Evolutionary conservation across 345 rosid genomes (phyloP).

Genomic region (Citrus cavaleriei): DNA sequence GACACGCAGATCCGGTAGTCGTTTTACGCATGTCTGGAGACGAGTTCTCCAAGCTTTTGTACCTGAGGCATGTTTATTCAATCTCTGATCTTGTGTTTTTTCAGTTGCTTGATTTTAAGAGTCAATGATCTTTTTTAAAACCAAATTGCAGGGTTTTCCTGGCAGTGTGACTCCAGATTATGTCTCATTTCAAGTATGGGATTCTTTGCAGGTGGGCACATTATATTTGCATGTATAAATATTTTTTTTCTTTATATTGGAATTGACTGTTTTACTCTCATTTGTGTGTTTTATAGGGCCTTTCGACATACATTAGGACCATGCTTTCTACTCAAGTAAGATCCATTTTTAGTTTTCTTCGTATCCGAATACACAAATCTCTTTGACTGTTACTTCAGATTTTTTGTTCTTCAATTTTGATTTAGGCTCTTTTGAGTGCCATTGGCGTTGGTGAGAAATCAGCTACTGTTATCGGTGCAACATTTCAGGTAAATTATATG

Average conservation of each 20-base stretch:
- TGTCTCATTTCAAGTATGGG: slow-evolving; percentile 88
- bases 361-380: not conserved
- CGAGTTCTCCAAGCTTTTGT: slow-evolving; percentile 86
- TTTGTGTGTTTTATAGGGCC: slow-evolving; percentile 46
- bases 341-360: slow-evolving; percentile 2
- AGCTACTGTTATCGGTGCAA: slow-evolving; percentile 90
- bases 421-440: slow-evolving; percentile 85
- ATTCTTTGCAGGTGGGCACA: slow-evolving; percentile 67
- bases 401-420: not conserved
- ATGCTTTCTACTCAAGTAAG: slow-evolving; percentile 97
- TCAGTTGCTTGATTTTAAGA: not conserved
- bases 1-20: slow-evolving; percentile 50
- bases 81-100: too few species aligned
- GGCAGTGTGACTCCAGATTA: slow-evolving; percentile 89
- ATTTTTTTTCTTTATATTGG: not conserved
- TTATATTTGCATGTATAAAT: not conserved
- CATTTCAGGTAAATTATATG: slow-evolving; percentile 65
- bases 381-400: not conserved
- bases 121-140: not conserved
- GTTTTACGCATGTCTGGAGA: slow-evolving; percentile 71
- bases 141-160: slow-evolving; percentile 66
- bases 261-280: not conserved
- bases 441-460: slow-evolving; percentile 98
- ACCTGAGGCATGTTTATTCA: slow-evolving; percentile 57
- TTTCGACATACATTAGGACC: slow-evolving; percentile 87